Base-by-base conservation (phyloP, 2,329 filamentous ascomycete genomes). In the Penicillium sp. region DNA sequence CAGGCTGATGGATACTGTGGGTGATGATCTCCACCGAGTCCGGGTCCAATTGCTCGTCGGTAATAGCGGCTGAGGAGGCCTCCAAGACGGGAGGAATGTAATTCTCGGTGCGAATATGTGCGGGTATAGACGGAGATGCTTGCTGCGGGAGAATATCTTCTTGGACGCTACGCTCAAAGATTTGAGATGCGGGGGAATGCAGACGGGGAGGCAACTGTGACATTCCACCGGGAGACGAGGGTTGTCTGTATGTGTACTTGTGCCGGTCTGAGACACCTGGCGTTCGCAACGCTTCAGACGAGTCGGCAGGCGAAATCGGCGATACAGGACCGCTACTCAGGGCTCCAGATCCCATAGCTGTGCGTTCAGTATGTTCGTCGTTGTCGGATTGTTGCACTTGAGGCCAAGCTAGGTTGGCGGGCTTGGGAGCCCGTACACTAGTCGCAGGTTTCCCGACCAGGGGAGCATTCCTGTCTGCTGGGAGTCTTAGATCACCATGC, bases 131-230 rank as follows among this genome's bases (percentile, higher is more conserved):
- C 0, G 91, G 88, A 3, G 91, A 94, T 62, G 84, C 87, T 61
- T 92, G 89, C 42, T 84, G 80, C n/a, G 86, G 77, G 3, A 84
- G 71, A 34, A 85, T 81, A 69, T 86, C 86, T 70, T 97, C 93
- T 76, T 97, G 94, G 25, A 98, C 94, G 74, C 93, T 91, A 70
- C 94, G 90, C 80, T 98, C 94, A 73, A 98, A 98, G 69, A 98
- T 97, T 69, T 84, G 86, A 20, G 84, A 86, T 0, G 92, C 90
- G 14, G 93, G 91, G 20, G 92, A 96, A 55, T 89, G 86, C 47
- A 93, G 78, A 51, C 90, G 84, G 4, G 92, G 89, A 8, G 92
- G 84, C 12, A 89, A 88, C 67, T 82, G 82, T 47, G 91, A 77
- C 54, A 84, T 86, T 58, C 87, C 85, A 60, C 79, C 82, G 3